A percentile compares a stretch with the other conserved stretches of the same genome.
These are phyloP conservation scores for Cutaneotrichosporon arboriforme DNA, from an alignment of 1,284 basidiomycete genomes.

Conservation along the genomic window DNA sequence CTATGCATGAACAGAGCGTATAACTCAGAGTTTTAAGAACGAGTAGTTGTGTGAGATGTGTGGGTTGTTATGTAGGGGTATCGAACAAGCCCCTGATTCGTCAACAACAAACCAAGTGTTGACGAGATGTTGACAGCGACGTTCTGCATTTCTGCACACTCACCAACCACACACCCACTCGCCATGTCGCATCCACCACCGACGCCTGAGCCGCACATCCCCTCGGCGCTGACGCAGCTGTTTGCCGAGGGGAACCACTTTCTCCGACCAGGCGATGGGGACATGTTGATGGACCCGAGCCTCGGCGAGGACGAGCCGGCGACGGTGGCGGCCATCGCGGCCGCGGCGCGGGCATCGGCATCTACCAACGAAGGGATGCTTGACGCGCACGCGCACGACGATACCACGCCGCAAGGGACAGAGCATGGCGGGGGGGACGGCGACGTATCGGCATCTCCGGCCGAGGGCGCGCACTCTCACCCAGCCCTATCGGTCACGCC, in stretches of 20 bases:
- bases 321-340: not conserved
- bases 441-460: not conserved
- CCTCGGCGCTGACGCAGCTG: conserved; percentile 13
- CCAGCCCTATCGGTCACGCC: too few species aligned
- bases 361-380: not conserved
- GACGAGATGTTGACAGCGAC: not conserved
- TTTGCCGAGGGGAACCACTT: conserved; percentile 16
- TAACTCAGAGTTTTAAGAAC: too few species aligned
- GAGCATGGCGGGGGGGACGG: not conserved
- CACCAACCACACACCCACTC: not conserved
- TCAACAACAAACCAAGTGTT: not conserved
- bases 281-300: conserved; percentile 11
- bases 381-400: not conserved
- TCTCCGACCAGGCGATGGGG: conserved; percentile 3
- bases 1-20: too few species aligned
- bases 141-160: not conserved
- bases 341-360: not conserved
- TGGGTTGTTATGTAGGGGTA: not conserved
- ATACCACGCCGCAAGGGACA: not conserved
- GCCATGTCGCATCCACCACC: conserved; percentile 13
- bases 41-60: too few species aligned
- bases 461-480: not conserved
- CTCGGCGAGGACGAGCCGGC: not conserved
- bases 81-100: not conserved
- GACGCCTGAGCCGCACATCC: conserved; percentile 7